Evolutionary conservation across 164 flowering plant species (phyloP), one percentile per base, ranked within the genome.

Genomic region (Berberis thunbergii): DNA sequence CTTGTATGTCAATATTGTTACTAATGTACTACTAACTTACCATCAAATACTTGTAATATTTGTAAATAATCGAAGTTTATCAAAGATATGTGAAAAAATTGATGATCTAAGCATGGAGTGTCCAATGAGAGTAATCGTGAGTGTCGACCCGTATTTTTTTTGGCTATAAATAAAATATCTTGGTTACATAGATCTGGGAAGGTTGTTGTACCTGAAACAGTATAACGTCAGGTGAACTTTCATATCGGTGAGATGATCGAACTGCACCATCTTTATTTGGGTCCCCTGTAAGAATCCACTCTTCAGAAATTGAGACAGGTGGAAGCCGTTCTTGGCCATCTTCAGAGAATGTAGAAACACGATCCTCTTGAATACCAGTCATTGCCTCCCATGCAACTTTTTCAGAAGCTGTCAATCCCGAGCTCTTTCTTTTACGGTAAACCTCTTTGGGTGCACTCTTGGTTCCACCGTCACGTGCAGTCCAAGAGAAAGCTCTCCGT

Each of bases 221-320:
- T 67, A 74, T 86, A 63, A 91, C 78, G 69, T 95, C 99, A 60
- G 97, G 97, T 42, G 99, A 80, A 76, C 91, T 95, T 78, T 88
- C 96, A 81, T 85, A 95, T 69, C 83, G 75, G 68, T 95, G 99
- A 74, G 96, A 83, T 43, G 82, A 79, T 57, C 99, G 97, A 66
- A 91, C 88, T 70, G 79, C 80, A 66, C 82, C 87, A 77, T 95
- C 97, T 79, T 95, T 95, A 7, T 7, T 62, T 53, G 73, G 67
- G 68, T 86, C 94, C 63, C 99, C 99, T 12, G 94, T 88, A 12
- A 95, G 88, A 83, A 95, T 85, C 97, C 97, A 89, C 72, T 89
- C 94, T 64, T 92, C 97, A 65, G 96, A 64, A 61, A 89, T 83
- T 11, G 96, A 82, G 60, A 84, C 85, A 70, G 99, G 75, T 64